phyloP scores from a whole-genome alignment of 169 alveolate species.

The Eimeria brunetti region DNA sequence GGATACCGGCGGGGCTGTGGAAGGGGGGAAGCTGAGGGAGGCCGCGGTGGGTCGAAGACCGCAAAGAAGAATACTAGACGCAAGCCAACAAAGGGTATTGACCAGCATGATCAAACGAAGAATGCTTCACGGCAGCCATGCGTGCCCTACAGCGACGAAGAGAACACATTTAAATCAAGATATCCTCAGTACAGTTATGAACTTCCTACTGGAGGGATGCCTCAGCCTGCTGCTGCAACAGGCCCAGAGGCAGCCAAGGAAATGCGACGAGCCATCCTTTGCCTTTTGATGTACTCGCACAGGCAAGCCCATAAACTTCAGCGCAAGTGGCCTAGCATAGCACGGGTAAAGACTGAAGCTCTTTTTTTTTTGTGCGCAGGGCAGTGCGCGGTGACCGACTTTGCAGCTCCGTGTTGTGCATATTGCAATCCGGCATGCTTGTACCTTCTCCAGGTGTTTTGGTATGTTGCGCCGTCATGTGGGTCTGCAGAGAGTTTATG shows the following conservation, averaged over 20 bases:
- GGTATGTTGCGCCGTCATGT: background rate
- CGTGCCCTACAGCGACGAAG: background rate
- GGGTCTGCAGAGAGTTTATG: conserved; percentile 73
- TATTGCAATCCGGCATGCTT: background rate
- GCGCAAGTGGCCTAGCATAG: background rate
- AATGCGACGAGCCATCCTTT: conserved; percentile 77
- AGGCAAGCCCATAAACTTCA: conserved; percentile 25
- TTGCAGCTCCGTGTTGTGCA: background rate
- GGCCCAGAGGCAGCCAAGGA: conserved; percentile 70
- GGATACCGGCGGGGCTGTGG: background rate
- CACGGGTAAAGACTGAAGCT: background rate
- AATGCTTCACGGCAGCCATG: conserved; percentile 1
- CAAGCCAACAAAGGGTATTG: background rate
- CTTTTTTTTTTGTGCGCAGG: background rate
- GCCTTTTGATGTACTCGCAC: conserved; percentile 79
- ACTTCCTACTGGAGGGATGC: background rate
- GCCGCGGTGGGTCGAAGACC: background rate
- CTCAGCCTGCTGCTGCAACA: conserved; percentile 51
- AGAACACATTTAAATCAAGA: background rate
- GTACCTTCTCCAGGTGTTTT: background rate
- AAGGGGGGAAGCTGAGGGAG: background rate
- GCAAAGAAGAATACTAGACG: background rate
- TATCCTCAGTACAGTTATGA: background rate
- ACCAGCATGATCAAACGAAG: background rate
- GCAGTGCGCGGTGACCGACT: background rate